These are phyloP conservation scores for Clohesyomyces aquaticus DNA, from an alignment of 495 filamentous ascomycete genomes.

Conservation along the genomic window DNA sequence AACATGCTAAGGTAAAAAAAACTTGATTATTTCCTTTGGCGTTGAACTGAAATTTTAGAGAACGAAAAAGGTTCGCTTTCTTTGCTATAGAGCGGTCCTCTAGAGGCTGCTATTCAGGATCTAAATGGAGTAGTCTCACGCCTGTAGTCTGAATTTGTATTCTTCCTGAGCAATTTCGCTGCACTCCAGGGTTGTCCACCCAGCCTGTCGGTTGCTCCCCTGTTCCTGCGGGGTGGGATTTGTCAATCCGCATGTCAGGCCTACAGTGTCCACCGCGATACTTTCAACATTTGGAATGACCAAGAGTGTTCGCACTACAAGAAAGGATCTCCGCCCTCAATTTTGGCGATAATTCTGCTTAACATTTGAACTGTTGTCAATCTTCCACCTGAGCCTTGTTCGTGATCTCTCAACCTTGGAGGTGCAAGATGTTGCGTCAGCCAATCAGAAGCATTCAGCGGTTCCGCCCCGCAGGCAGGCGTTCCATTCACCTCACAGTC, in stretches of 20 bases:
- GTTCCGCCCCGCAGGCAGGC: background rate
- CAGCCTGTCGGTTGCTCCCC: too few species aligned
- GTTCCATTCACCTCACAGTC: background rate
- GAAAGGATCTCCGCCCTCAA: too few species aligned
- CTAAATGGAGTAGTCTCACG: too few species aligned
- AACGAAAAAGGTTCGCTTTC: too few species aligned
- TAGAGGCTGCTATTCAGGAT: too few species aligned
- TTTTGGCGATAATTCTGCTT: background rate
- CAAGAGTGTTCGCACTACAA: background rate
- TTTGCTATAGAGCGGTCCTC: too few species aligned
- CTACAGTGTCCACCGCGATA: background rate
- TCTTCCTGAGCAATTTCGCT: too few species aligned
- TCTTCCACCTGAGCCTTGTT: background rate
- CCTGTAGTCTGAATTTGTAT: too few species aligned
- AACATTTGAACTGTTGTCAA: background rate
- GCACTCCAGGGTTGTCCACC: too few species aligned
- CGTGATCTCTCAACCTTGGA: background rate
- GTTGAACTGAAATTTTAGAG: too few species aligned
- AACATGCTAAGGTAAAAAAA: too few species aligned
- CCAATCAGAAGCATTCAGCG: slow-evolving; percentile 24
- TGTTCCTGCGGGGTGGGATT: background rate
- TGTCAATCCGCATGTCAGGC: slow-evolving; percentile 2
- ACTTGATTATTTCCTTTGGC: too few species aligned
- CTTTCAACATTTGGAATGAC: slow-evolving; percentile 1
- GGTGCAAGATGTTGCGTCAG: slow-evolving; percentile 14